These are phyloP conservation scores for Vaccinium corymbosum DNA, from an alignment of 148 eudicot species.

Conservation along the genomic window DNA sequence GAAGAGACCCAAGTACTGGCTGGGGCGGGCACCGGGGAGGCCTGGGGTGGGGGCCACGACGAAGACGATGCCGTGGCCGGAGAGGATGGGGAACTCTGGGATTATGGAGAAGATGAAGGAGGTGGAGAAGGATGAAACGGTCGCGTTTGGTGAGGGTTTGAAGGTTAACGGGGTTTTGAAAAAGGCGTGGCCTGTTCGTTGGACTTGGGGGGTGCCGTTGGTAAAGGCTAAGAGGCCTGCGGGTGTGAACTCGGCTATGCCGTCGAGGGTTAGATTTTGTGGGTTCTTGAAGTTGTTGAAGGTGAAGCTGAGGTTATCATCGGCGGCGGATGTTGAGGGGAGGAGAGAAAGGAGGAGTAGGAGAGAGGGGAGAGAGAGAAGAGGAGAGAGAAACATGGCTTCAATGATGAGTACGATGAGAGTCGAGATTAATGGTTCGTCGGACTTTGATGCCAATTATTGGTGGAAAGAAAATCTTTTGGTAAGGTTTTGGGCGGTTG, in stretches of 20 bases:
- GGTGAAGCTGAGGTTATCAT: conserved; percentile 23
- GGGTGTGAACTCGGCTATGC: conserved; percentile 32
- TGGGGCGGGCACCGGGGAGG: conserved; percentile 24
- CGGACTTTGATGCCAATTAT: no score
- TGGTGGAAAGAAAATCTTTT: no score
- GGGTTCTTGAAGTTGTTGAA: conserved; percentile 38
- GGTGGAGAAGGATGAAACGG: conserved; percentile 53
- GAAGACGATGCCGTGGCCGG: conserved; percentile 60
- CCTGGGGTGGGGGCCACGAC: conserved; percentile 39
- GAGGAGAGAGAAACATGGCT: neutral
- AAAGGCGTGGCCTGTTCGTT: conserved; percentile 47
- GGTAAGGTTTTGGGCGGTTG: no score
- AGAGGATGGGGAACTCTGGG: conserved; percentile 28
- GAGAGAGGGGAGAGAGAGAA: neutral
- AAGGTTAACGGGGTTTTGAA: conserved; percentile 43
- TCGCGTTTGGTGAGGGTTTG: conserved; percentile 24
- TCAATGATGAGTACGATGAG: neutral
- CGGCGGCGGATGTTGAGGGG: neutral
- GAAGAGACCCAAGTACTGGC: conserved; percentile 28
- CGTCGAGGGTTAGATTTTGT: conserved; percentile 38
- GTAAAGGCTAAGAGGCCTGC: conserved; percentile 46
- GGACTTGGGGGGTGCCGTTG: conserved; percentile 30
- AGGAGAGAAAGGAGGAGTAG: neutral
- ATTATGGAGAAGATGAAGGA: conserved; percentile 48
- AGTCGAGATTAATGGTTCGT: neutral